These are phyloP conservation scores for Trichothecium sympodiale DNA, from an alignment of 2,329 filamentous ascomycete genomes.

Conservation along the genomic window DNA sequence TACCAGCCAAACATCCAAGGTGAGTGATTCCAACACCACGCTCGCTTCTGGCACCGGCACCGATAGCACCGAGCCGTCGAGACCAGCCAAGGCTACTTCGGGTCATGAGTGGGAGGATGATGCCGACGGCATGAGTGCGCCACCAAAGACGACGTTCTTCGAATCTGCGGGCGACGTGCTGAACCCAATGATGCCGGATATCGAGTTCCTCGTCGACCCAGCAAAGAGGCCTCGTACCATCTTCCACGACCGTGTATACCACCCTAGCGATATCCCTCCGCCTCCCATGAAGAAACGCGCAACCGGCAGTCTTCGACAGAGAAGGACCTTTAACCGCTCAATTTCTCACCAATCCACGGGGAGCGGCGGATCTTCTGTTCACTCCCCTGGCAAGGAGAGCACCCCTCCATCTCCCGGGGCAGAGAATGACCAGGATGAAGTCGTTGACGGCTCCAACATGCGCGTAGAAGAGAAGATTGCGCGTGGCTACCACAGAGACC, in stretches of 20 bases:
- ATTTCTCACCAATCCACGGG: constrained; percentile 9
- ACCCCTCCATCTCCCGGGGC: constrained; percentile 13
- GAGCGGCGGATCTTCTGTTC: constrained; percentile 7
- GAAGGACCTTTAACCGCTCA: constrained; percentile 16
- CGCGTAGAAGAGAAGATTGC: constrained; percentile 97
- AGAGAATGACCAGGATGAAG: constrained; percentile 16
- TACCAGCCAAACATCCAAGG: constrained; percentile 59
- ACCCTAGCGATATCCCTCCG: constrained; percentile 82
- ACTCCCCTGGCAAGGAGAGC: constrained; percentile 9
- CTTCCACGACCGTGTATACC: constrained; percentile 93
- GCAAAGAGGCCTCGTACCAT: constrained; percentile 75
- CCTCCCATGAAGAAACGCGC: constrained; percentile 53
- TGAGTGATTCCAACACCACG: constrained; percentile 2
- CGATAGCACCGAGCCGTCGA: constrained; percentile 4
- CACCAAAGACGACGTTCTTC: constrained; percentile 85
- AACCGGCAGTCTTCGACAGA: constrained; percentile 19
- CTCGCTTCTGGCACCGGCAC: constrained; percentile 2
- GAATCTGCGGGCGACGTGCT: constrained; percentile 89
- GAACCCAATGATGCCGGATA: constrained; percentile 74
- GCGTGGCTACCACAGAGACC: constrained; percentile 79
- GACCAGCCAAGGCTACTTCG: constrained; percentile 30
- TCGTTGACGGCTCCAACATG: constrained; percentile 56
- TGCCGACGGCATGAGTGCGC: constrained; percentile 46
- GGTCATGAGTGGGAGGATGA: constrained; percentile 38
- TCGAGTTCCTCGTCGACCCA: constrained; percentile 76